phyloP scores from a whole-genome alignment of 805 yeast genomes.

The Kluyveromyces wickerhamii region DNA sequence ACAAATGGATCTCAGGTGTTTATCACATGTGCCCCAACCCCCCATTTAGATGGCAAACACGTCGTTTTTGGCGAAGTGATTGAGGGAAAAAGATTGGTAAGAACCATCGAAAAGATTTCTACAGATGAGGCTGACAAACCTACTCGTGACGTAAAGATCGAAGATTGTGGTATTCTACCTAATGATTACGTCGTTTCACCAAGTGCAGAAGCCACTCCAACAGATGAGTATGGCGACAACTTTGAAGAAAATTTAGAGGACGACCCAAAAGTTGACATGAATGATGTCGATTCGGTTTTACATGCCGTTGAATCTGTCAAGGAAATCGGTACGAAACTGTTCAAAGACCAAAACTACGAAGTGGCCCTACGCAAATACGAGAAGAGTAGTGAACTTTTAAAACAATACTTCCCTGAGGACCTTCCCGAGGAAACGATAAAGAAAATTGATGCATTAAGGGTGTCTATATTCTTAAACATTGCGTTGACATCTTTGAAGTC shows the following conservation, averaged over 20 bases:
- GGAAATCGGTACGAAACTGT: slow-evolving; percentile 66
- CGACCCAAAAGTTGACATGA: slow-evolving; percentile 55
- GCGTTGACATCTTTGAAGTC: slow-evolving; percentile 67
- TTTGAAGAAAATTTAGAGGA: slow-evolving; percentile 72
- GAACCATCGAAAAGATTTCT: slow-evolving; percentile 64
- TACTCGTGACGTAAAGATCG: slow-evolving; percentile 55
- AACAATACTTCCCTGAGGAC: slow-evolving; percentile 56
- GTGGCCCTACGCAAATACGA: slow-evolving; percentile 59
- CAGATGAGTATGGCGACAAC: slow-evolving; percentile 79
- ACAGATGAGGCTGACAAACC: slow-evolving; percentile 68
- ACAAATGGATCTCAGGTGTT: slow-evolving; percentile 96
- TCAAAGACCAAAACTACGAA: slow-evolving; percentile 54
- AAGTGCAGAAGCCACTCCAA: slow-evolving; percentile 38
- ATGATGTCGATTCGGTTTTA: slow-evolving; percentile 57
- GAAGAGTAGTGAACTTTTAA: slow-evolving; percentile 63
- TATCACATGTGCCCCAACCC: slow-evolving; percentile 86
- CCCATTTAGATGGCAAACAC: slow-evolving; percentile 92
- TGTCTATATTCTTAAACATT: slow-evolving; percentile 61
- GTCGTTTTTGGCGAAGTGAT: slow-evolving; percentile 92
- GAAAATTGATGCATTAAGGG: slow-evolving; percentile 45
- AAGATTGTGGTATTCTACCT: slow-evolving; percentile 72
- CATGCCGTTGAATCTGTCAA: slow-evolving; percentile 59
- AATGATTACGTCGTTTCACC: slow-evolving; percentile 43
- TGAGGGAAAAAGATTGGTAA: slow-evolving; percentile 70
- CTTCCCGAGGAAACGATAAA: slow-evolving; percentile 46